Conservation (phyloP, 2,329 filamentous ascomycete genomes). For the Stagonosporopsis chrysanthemi region DNA sequence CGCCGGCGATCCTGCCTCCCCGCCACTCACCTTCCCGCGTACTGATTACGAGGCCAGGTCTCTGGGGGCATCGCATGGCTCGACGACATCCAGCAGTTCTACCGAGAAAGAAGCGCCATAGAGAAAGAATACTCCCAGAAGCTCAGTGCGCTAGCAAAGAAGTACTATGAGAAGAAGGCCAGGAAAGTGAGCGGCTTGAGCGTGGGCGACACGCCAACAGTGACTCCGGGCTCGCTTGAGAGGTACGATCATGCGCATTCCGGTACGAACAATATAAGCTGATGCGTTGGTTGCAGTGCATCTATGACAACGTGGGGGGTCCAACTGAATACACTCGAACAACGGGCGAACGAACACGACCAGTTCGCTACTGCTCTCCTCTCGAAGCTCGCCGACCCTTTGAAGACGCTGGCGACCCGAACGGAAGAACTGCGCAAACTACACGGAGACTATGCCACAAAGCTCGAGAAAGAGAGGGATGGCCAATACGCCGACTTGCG, state of each 20-base stretch:
- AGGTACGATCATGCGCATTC: conserved; percentile 60
- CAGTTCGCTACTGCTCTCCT: conserved; percentile 81
- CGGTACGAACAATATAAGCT: conserved; percentile 22
- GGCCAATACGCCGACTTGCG: conserved; percentile 81
- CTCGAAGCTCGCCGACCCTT: conserved; percentile 81
- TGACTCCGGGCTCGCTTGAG: conserved; percentile 95
- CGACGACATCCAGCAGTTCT: conserved; percentile 96
- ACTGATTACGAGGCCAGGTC: conserved; percentile 60
- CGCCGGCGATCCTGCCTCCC: conserved; percentile 13
- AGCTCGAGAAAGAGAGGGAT: conserved; percentile 89
- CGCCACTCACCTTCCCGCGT: conserved; percentile 5
- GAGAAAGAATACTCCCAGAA: conserved; percentile 97
- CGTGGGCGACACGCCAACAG: conserved; percentile 88
- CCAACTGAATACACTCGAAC: conserved; percentile 88
- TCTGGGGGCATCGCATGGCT: conserved; percentile 90
- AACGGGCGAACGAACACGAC: conserved; percentile 87
- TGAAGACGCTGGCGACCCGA: conserved; percentile 75
- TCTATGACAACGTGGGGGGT: conserved; percentile 97
- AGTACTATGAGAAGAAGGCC: conserved; percentile 96
- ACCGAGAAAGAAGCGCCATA: conserved; percentile 90
- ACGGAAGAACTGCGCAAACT: conserved; percentile 94
- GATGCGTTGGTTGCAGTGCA: conserved; percentile 64
- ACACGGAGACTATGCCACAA: conserved; percentile 86
- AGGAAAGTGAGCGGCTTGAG: conserved; percentile 87
- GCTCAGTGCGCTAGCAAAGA: conserved; percentile 86